Conservation (phyloP, 1,284 basidiomycete genomes). For the Athelia sp. region DNA sequence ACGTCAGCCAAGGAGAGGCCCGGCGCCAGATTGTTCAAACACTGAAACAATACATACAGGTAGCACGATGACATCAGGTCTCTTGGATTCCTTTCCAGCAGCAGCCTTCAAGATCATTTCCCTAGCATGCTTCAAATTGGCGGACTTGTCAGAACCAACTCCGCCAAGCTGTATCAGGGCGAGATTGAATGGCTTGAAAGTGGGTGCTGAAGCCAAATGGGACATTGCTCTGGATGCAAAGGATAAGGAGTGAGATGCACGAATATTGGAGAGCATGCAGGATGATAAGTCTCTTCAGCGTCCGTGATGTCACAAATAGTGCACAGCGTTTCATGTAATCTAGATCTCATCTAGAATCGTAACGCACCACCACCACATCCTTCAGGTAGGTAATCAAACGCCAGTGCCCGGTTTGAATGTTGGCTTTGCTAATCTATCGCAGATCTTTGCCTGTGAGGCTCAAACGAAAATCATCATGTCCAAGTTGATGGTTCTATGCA, state of each 20-base stretch:
- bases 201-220: conserved; percentile 19
- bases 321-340: no score
- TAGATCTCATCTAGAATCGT: no score
- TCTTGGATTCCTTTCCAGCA: conserved; percentile 34
- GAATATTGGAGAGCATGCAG: no score
- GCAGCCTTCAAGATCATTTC: conserved; percentile 76
- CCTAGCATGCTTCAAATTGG: conserved; percentile 76
- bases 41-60: conserved; percentile 54
- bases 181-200: conserved; percentile 73
- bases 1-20: conserved; percentile 1
- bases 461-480: not conserved
- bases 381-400: no score
- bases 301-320: no score
- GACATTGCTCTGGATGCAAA: not conserved
- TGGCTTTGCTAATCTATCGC: not conserved
- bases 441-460: not conserved
- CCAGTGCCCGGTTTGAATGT: no score
- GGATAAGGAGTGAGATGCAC: not conserved
- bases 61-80: conserved; percentile 82
- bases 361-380: no score
- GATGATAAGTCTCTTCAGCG: no score
- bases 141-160: conserved; percentile 62
- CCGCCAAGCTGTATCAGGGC: conserved; percentile 84
- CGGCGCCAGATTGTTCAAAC: not conserved
- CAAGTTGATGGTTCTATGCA: conserved; percentile 26